phyloP scores from a whole-genome alignment of 2,329 filamentous ascomycete genomes.

The Fusarium buxicola region DNA sequence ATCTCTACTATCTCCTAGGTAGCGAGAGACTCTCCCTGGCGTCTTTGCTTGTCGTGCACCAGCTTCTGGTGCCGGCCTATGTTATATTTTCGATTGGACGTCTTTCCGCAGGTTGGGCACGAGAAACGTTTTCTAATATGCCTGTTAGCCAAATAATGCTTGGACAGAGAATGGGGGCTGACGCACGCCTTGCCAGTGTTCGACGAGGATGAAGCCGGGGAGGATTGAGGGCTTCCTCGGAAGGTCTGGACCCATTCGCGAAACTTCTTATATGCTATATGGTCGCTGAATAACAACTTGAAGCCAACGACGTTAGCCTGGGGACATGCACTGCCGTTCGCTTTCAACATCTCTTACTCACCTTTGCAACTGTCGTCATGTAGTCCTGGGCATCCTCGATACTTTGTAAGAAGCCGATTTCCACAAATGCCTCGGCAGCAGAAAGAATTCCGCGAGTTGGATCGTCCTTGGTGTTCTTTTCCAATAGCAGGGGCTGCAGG shows the following conservation, averaged over 20 bases:
- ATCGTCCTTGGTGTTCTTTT: not conserved
- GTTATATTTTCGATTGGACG: not conserved
- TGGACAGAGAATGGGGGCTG: accelerated
- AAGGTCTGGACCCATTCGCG: slow-evolving; percentile 6
- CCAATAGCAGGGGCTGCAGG: accelerated
- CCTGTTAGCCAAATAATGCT: not conserved
- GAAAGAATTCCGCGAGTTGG: slow-evolving; percentile 16
- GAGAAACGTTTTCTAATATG: not conserved
- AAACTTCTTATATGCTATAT: not conserved
- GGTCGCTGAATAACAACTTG: slow-evolving; percentile 5
- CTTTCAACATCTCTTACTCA: slow-evolving; percentile 4
- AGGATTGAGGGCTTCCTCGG: not conserved
- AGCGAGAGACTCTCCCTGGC: not conserved
- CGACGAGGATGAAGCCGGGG: accelerated
- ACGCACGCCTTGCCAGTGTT: not conserved
- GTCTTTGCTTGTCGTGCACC: not conserved
- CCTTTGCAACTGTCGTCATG: slow-evolving; percentile 10
- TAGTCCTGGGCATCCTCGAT: slow-evolving; percentile 17
- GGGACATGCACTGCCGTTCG: not conserved
- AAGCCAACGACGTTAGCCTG: not conserved
- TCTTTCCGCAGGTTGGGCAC: not conserved
- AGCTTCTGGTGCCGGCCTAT: not conserved
- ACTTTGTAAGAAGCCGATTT: slow-evolving; percentile 23
- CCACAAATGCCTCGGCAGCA: slow-evolving; percentile 16
- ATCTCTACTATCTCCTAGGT: too few relatives aligned